Conservation (phyloP, 73 alveolate genomes). For the Paramecium sexaurelia region DNA sequence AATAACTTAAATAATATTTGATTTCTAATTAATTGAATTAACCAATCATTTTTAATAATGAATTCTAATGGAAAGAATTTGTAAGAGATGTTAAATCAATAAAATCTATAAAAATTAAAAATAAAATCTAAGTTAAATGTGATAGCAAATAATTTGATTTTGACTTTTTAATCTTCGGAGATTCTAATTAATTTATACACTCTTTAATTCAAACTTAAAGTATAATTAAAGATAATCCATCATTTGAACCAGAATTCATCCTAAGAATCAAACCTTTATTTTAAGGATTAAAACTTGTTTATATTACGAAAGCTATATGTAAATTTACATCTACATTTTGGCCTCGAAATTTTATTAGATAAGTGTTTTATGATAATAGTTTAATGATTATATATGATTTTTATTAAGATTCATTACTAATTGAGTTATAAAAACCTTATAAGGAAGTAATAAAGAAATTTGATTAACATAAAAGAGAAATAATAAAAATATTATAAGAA, state of each 20-base stretch:
- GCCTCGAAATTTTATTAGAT: not conserved
- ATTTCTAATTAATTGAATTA: not conserved
- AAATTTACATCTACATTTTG: not conserved
- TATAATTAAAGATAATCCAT: not conserved
- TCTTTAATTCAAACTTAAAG: not conserved
- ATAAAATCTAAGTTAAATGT: not conserved
- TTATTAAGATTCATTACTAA: not conserved
- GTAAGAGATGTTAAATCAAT: not conserved
- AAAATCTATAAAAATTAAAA: not conserved
- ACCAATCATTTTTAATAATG: not conserved
- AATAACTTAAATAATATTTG: not conserved
- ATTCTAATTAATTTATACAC: not conserved
- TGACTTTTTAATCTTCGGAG: not conserved
- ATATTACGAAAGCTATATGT: not conserved
- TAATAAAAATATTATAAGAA: not conserved
- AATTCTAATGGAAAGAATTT: not conserved
- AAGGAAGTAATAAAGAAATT: not conserved
- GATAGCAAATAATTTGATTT: not conserved
- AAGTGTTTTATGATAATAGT: not conserved
- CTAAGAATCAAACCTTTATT: not conserved
- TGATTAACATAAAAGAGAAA: not conserved
- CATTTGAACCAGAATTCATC: not conserved
- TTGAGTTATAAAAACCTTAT: not conserved
- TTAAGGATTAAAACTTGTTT: not conserved
- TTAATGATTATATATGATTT: not conserved